Percentiles rank a stretch among this genome's conserved stretches.
Conservation (phyloP, 805 yeast genomes). For the Priceomyces haplophilus region DNA sequence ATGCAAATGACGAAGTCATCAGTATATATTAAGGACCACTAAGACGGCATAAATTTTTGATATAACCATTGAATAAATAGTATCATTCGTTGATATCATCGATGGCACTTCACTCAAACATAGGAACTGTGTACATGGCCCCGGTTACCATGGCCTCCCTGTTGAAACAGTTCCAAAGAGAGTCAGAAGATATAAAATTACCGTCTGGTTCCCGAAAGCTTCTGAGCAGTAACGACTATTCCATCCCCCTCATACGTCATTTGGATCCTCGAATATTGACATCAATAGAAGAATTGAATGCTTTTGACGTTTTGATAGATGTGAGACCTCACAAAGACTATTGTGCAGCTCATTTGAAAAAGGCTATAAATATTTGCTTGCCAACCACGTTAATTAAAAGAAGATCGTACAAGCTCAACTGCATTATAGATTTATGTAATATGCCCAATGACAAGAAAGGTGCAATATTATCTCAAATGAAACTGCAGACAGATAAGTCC, state of each 20-base stretch:
- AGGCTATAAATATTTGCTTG: slow-evolving; percentile 38
- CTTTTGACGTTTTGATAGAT: slow-evolving; percentile 30
- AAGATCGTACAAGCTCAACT: slow-evolving; percentile 28
- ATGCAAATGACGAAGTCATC: no score
- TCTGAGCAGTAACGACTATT: background rate
- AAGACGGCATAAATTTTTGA: background rate
- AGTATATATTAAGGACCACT: background rate
- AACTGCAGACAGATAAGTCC: slow-evolving; percentile 5
- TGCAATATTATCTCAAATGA: slow-evolving; percentile 14
- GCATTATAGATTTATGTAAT: slow-evolving; percentile 31
- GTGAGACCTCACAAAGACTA: slow-evolving; percentile 39
- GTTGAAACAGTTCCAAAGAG: background rate
- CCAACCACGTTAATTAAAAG: slow-evolving; percentile 46
- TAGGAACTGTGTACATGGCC: background rate
- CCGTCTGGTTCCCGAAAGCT: background rate
- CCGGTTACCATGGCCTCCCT: background rate
- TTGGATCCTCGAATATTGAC: background rate
- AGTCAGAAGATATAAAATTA: background rate
- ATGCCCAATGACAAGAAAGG: slow-evolving; percentile 20
- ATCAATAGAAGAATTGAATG: background rate
- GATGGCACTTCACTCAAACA: background rate
- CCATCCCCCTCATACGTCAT: background rate
- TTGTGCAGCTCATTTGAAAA: slow-evolving; percentile 25
- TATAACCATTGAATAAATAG: background rate
- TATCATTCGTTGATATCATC: background rate